phyloP scores from a whole-genome alignment of 2,329 filamentous ascomycete genomes.

The Teratosphaeria viscida region DNA sequence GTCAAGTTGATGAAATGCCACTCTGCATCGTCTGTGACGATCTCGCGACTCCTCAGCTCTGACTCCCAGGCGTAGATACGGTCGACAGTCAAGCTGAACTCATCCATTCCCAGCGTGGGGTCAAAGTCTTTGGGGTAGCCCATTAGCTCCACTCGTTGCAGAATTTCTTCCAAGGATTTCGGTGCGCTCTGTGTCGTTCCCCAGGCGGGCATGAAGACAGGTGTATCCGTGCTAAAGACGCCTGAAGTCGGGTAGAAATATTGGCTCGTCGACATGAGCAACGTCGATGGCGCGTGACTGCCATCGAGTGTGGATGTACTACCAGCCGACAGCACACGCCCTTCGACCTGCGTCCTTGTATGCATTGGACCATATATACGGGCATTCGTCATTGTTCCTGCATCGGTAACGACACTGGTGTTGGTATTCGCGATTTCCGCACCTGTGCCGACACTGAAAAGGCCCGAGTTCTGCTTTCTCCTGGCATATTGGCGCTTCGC shows the following conservation, averaged over 20 bases:
- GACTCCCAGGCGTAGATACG: background rate
- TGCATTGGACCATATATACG: background rate
- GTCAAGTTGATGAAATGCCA: background rate
- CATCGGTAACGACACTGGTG: background rate
- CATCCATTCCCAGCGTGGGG: background rate
- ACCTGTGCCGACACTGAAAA: background rate
- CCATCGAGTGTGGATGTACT: background rate
- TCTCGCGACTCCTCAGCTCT: background rate
- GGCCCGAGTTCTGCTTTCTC: background rate
- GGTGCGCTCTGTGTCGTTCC: background rate
- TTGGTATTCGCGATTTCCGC: background rate
- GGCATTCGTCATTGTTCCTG: background rate
- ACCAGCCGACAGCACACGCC: background rate
- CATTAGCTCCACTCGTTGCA: background rate
- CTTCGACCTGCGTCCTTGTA: no score
- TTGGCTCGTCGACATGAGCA: background rate
- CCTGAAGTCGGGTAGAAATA: background rate
- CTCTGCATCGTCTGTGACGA: background rate
- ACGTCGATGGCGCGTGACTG: background rate
- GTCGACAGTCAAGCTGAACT: background rate
- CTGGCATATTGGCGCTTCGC: background rate
- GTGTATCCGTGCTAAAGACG: slow-evolving; percentile 1
- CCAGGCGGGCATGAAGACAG: background rate
- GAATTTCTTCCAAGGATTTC: background rate
- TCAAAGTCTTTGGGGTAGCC: background rate